Evolutionary conservation across 148 eudicot genomes (phyloP).

Genomic region (Persicaria tinctoria): DNA sequence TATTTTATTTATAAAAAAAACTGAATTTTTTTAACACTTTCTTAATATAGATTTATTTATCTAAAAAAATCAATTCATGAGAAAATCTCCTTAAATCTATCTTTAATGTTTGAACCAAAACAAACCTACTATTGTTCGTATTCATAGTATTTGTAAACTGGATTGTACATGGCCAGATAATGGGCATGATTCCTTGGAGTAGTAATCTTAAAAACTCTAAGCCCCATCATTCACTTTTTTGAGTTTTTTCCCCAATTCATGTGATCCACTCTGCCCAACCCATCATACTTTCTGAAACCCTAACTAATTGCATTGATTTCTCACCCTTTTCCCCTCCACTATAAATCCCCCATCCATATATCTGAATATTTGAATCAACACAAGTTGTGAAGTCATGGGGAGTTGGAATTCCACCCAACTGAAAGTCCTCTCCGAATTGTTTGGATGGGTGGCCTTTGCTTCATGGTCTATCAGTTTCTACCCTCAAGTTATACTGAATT

Average conservation of each 20-base stretch:
- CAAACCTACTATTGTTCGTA: neutral
- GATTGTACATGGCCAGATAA: neutral
- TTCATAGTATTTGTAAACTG: neutral
- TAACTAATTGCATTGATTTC: neutral
- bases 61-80: too few relatives aligned
- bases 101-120: too few relatives aligned
- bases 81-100: too few relatives aligned
- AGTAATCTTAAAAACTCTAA: neutral
- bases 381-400: conserved; percentile 32
- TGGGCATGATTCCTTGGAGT: conserved; percentile 9
- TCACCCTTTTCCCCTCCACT: neutral
- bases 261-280: conserved; percentile 12
- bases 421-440: conserved; percentile 39
- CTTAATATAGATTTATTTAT: too few relatives aligned
- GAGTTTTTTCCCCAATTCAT: neutral
- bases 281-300: neutral
- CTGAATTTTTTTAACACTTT: too few relatives aligned
- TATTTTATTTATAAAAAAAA: too few relatives aligned
- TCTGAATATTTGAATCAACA: neutral
- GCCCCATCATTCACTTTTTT: neutral
- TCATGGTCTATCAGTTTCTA: conserved; percentile 91
- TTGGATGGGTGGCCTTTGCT: conserved; percentile 80
- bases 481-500: conserved; percentile 83
- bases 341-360: neutral
- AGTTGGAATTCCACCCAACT: conserved; percentile 58